Evolutionary conservation across 495 filamentous ascomycete genomes (phyloP), one percentile per base, ranked within the genome.

Genomic region (Lophium mytilinum): DNA sequence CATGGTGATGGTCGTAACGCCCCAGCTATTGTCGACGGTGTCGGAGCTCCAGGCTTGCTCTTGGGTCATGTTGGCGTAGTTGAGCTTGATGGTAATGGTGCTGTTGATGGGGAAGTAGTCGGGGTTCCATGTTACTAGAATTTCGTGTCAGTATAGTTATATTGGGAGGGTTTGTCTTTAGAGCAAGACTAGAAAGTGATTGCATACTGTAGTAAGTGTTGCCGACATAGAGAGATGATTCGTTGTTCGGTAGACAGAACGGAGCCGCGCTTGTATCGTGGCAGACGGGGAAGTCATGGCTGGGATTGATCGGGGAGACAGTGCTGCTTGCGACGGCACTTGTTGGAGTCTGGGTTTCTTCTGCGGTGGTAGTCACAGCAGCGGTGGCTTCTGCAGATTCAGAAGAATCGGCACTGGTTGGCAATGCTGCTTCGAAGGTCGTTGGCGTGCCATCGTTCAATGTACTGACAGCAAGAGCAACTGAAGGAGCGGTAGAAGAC

Each of bases 111-210:
- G 62, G 62, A 75, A 75, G 47, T 58, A 64, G 40, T 71, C 66
- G 17, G 73, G 63, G 58, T 77, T 69, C 74, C 74, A 77, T 12
- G 73, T 77, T 17, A 73, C 69, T 54, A 24, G n/a, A 7, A 19
- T 18, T 8, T 17, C 15, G 14, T 18, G 40, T 54, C 5, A 24
- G 36, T 50, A 51, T 2, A 51, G 14, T 10, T n/a, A 14, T 14
- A 36, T 30, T 45, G 14, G 17, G 10, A 11, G 21, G n/a, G n/a
- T n/a, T 35, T 36, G 33, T 7, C 24, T 33, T 49, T 30, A 30
- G 24, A 17, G n/a, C 46, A 2, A 17, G 15, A 33, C 15, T 18
- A 18, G 18, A 18, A 49, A 33, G 21, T 12, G 14, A 37, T 40
- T 35, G 50, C 55, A 17, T 34, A 63, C 60, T 61, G 57, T 73